phyloP scores from a whole-genome alignment of 2,329 filamentous ascomycete species.

The Aspergillus calidoustus region DNA sequence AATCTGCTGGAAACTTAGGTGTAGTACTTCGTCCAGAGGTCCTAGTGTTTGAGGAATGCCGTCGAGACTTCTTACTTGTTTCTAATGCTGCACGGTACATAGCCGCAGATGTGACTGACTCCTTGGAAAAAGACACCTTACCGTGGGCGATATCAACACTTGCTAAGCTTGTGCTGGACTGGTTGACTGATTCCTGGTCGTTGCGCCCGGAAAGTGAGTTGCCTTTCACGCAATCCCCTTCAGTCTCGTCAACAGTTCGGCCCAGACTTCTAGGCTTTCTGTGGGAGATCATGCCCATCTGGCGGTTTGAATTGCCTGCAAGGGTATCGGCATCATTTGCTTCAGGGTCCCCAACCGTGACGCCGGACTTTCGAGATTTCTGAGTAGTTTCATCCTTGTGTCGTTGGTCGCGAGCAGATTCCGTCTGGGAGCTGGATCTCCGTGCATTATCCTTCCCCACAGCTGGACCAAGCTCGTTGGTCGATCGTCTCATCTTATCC shows the following conservation, averaged over 20 bases:
- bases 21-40: constrained; percentile 13
- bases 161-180: background rate
- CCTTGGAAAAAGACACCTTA: background rate
- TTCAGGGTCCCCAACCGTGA: constrained; percentile 26
- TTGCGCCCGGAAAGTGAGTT: background rate
- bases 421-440: constrained; percentile 53
- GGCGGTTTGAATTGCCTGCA: constrained; percentile 21
- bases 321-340: constrained; percentile 22
- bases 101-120: background rate
- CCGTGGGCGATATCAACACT: background rate
- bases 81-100: constrained; percentile 13
- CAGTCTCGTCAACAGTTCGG: background rate
- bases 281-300: constrained; percentile 33
- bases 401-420: constrained; percentile 35
- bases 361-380: constrained; percentile 19
- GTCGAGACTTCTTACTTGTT: constrained; percentile 31
- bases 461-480: constrained; percentile 75
- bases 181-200: background rate
- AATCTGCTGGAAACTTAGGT: constrained; percentile 4
- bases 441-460: constrained; percentile 57
- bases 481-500: constrained; percentile 82
- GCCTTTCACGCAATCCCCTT: background rate
- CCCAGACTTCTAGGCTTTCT: constrained; percentile 36
- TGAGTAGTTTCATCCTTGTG: constrained; percentile 4
- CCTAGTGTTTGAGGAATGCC: constrained; percentile 40